Conservation (phyloP, 1,284 basidiomycete genomes). For the Ceratobasidium sp. region DNA sequence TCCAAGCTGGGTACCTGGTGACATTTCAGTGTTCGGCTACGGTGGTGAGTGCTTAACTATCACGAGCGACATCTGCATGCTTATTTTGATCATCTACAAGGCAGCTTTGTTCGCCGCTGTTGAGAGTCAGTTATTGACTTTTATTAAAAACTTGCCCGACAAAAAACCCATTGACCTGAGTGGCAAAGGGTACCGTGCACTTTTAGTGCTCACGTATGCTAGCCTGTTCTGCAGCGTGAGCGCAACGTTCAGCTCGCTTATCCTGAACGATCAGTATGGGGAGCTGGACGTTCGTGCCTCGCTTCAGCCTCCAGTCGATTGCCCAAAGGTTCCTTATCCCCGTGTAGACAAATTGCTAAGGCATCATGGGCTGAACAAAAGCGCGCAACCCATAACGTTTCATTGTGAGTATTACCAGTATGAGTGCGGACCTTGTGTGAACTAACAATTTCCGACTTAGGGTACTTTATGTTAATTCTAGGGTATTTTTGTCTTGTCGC, state of each 20-base stretch:
- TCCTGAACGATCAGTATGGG: not conserved
- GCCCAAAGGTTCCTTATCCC: not conserved
- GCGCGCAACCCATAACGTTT: not conserved
- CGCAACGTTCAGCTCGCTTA: conserved; percentile 4
- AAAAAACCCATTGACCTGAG: not conserved
- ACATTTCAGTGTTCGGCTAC: not conserved
- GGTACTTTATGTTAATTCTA: too few species aligned
- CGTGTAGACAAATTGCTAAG: not conserved
- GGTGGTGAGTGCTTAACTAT: not conserved
- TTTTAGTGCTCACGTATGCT: not conserved
- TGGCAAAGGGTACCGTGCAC: not conserved
- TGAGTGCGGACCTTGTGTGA: not conserved
- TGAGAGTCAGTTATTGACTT: not conserved
- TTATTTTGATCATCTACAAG: too few species aligned
- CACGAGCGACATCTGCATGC: not conserved
- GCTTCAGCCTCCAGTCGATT: too few species aligned
- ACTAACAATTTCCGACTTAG: too few species aligned
- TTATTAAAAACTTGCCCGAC: not conserved
- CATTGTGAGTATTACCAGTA: not conserved
- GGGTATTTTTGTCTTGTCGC: too few species aligned
- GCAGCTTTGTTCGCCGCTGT: not conserved
- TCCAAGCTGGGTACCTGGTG: not conserved
- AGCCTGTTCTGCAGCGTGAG: not conserved
- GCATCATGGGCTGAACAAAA: not conserved
- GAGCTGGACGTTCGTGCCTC: not conserved